Evolutionary conservation across 2,329 filamentous ascomycete species (phyloP).

Genomic region (Thielaviopsis euricoi): DNA sequence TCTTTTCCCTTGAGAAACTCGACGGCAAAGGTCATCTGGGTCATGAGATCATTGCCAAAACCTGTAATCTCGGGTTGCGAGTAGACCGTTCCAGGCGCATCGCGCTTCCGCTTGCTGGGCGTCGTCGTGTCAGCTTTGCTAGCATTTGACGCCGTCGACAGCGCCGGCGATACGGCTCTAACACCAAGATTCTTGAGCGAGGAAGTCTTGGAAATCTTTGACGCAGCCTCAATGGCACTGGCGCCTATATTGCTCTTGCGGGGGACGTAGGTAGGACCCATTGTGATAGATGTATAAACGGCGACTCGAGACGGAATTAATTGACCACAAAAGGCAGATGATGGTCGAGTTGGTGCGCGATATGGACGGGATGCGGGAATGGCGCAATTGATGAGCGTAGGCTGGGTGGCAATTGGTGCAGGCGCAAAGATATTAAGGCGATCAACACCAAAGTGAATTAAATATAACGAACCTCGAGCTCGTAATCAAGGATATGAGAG

Average conservation of each 20-base stretch:
- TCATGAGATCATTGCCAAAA: constrained; percentile 66
- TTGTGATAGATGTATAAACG: not conserved
- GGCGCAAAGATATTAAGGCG: not conserved
- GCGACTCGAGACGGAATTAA: not conserved
- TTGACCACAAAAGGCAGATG: not conserved
- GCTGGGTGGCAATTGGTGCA: not conserved
- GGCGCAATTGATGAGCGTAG: not conserved
- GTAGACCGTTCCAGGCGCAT: constrained; percentile 40
- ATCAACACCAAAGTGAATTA: not conserved
- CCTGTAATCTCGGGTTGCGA: constrained; percentile 64
- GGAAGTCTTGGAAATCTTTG: constrained; percentile 40
- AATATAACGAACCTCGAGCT: not conserved
- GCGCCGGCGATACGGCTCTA: constrained; percentile 46
- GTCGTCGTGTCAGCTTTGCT: constrained; percentile 39
- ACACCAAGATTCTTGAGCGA: constrained; percentile 30
- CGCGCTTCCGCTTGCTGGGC: constrained; percentile 45
- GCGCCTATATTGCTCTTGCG: constrained; percentile 5
- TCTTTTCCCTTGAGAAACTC: constrained; percentile 63
- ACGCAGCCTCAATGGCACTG: constrained; percentile 30
- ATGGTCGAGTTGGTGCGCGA: not conserved
- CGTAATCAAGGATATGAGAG: not conserved
- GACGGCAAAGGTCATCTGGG: constrained; percentile 75
- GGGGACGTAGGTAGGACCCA: constrained; percentile 6
- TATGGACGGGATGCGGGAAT: not conserved
- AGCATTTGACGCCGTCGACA: constrained; percentile 34